Percentiles rank a stretch among this genome's conserved stretches.
Evolutionary conservation across 2,329 filamentous ascomycete species (phyloP).

Genomic region (Fusarium avenaceum): DNA sequence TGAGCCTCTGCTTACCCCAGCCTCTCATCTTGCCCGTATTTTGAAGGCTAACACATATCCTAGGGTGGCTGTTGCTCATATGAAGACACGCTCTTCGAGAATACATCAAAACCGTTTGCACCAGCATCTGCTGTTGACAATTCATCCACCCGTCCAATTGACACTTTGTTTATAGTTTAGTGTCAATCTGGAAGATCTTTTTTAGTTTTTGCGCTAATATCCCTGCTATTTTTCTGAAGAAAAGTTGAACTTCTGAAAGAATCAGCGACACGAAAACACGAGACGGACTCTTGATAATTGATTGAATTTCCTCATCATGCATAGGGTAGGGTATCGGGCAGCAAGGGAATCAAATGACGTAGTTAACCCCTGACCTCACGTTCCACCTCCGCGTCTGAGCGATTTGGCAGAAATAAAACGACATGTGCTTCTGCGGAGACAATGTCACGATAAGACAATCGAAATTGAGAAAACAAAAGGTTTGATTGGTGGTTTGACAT

Average conservation of each 20-base stretch:
- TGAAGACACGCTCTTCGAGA: too few species aligned
- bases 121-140: too few species aligned
- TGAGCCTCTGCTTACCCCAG: too few species aligned
- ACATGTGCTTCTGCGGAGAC: constrained; percentile 18
- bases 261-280: background rate
- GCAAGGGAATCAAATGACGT: constrained; percentile 15
- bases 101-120: background rate
- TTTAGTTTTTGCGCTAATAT: background rate
- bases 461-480: background rate
- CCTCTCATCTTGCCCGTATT: too few species aligned
- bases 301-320: background rate
- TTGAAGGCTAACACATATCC: too few species aligned
- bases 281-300: background rate
- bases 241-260: background rate
- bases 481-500: constrained; percentile 16
- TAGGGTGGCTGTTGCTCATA: background rate
- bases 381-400: constrained; percentile 14
- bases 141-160: background rate
- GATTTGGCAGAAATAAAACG: constrained; percentile 26
- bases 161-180: background rate
- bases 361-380: constrained; percentile 1
- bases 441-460: constrained; percentile 19
- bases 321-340: constrained; percentile 13
- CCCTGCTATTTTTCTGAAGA: background rate
- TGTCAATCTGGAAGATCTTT: background rate